A percentile compares a stretch with the other conserved stretches of the same genome.
Conservation (phyloP, 2,329 filamentous ascomycete genomes). For the Fusarium sarcochroum region DNA sequence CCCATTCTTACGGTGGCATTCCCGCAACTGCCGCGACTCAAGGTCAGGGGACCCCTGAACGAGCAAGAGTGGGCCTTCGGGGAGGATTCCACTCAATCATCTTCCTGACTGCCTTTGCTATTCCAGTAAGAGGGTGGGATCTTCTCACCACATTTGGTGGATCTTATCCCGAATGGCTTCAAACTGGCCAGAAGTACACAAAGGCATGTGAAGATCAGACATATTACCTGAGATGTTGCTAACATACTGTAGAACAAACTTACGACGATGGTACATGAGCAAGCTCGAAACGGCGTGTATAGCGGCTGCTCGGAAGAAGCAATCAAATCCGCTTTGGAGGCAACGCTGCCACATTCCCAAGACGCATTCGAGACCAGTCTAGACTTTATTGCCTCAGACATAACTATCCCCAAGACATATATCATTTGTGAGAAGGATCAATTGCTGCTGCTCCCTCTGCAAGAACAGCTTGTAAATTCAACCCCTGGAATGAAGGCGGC, state of each 20-base stretch:
- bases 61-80: neutral
- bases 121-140: constrained; percentile 29
- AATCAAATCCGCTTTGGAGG: neutral
- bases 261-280: neutral
- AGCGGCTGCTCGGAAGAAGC: neutral
- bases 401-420: constrained; percentile 17
- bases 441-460: neutral
- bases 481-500: constrained; percentile 12
- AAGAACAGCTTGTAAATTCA: constrained; percentile 15
- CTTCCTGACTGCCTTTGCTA: constrained; percentile 24
- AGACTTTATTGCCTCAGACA: constrained; percentile 21
- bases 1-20: constrained; percentile 32
- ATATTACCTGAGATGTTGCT: neutral
- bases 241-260: constrained; percentile 6
- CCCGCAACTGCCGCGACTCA: constrained; percentile 17
- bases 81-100: constrained; percentile 21
- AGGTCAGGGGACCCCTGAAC: constrained; percentile 5
- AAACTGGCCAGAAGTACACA: constrained; percentile 7
- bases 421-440: constrained; percentile 25
- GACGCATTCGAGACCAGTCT: constrained; percentile 29
- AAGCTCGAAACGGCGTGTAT: neutral
- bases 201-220: neutral
- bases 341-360: constrained; percentile 22
- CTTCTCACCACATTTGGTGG: constrained; percentile 22
- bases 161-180: constrained; percentile 14